Percentiles rank a stretch among this genome's conserved stretches.
These are phyloP conservation scores for Immersiporthe knoxdaviesiana DNA, from an alignment of 2,329 filamentous ascomycete species.

Conservation along the genomic window DNA sequence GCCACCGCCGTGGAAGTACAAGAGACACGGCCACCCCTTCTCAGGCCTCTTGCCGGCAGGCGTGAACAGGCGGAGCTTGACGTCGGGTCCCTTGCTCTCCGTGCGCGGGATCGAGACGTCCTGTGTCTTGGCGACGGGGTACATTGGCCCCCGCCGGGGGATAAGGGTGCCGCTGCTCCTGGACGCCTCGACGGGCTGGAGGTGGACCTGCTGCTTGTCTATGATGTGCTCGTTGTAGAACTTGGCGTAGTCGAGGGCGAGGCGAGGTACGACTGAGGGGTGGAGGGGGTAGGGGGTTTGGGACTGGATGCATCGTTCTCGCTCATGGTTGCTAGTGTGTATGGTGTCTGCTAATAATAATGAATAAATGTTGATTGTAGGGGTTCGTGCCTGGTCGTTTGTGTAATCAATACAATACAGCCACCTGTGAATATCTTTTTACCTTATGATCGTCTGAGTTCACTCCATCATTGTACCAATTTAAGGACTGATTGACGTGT, in stretches of 20 bases:
- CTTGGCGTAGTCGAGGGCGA: conserved; percentile 54
- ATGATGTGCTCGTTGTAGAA: conserved; percentile 58
- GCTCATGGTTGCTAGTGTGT: conserved; percentile 15
- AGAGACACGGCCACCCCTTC: conserved; percentile 56
- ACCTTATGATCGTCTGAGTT: conserved; percentile 3
- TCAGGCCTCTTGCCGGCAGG: conserved; percentile 48
- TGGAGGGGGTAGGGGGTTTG: conserved; percentile 49
- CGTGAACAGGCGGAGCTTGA: conserved; percentile 55
- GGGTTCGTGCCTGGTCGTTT: no score
- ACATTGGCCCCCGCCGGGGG: conserved; percentile 52
- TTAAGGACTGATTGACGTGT: background rate
- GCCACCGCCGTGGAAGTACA: conserved; percentile 63
- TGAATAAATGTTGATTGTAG: no score
- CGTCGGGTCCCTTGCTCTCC: conserved; percentile 50
- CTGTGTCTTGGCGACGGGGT: conserved; percentile 50
- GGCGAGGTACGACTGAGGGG: conserved; percentile 47
- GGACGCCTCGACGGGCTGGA: conserved; percentile 56
- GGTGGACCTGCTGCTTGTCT: conserved; percentile 57
- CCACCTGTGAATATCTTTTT: background rate
- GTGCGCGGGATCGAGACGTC: conserved; percentile 49
- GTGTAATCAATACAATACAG: background rate
- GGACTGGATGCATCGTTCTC: conserved; percentile 10
- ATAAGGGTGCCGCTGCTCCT: conserved; percentile 55
- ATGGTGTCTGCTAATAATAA: background rate
- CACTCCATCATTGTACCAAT: background rate